Evolutionary conservation across 768 basidiomycete species (phyloP).

Genomic region (Rhizopogon rudus): DNA sequence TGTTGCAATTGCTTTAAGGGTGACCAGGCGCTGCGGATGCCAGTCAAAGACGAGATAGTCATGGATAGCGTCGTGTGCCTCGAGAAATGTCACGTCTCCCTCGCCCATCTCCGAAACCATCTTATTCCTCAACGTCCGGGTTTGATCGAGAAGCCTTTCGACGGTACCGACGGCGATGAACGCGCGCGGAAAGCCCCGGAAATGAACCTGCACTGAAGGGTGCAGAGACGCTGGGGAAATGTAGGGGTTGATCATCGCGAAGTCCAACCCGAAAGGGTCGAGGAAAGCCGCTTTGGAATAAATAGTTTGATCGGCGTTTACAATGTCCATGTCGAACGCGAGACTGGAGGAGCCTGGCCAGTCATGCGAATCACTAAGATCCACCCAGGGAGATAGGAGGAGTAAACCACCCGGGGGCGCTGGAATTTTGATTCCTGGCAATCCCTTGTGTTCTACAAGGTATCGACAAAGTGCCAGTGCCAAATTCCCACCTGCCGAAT

Average conservation of each 20-base stretch:
- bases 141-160: constrained; percentile 53
- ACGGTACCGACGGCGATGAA: constrained; percentile 56
- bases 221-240: constrained; percentile 54
- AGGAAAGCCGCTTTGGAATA: constrained; percentile 39
- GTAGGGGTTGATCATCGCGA: constrained; percentile 45
- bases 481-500: constrained; percentile 78
- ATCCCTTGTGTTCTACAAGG: constrained; percentile 44
- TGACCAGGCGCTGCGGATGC: constrained; percentile 47
- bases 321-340: constrained; percentile 29
- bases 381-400: constrained; percentile 54
- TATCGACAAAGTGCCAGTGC: constrained; percentile 59
- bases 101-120: constrained; percentile 48
- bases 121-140: constrained; percentile 37
- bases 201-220: constrained; percentile 32
- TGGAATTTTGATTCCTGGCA: constrained; percentile 23
- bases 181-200: constrained; percentile 55
- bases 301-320: constrained; percentile 6
- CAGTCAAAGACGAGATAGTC: constrained; percentile 46
- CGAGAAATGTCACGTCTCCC: constrained; percentile 42
- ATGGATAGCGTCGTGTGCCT: constrained; percentile 48
- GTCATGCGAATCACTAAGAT: constrained; percentile 36
- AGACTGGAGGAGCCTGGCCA: constrained; percentile 33
- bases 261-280: constrained; percentile 42
- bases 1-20: constrained; percentile 41
- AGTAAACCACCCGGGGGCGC: constrained; percentile 44